Percentiles rank a stretch among this genome's conserved stretches.
phyloP scores from a whole-genome alignment of 495 filamentous ascomycete genomes.

The Hypomontagnella submonticulosa region DNA sequence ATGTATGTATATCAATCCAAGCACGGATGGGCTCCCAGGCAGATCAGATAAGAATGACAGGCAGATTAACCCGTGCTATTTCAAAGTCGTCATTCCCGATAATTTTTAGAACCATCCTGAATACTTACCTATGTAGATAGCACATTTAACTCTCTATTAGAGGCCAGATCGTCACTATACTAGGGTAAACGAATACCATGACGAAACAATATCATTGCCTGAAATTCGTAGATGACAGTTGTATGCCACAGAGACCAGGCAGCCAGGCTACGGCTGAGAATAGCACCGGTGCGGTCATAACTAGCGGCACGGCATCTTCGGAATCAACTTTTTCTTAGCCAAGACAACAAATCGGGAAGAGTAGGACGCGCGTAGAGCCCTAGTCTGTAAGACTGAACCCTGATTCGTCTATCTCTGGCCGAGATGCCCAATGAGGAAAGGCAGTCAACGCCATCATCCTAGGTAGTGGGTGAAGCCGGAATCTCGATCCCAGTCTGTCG shows the following conservation, averaged over 20 bases:
- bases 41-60: too few species aligned
- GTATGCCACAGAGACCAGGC: not conserved
- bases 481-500: conserved; percentile 43
- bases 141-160: too few species aligned
- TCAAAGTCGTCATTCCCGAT: not conserved
- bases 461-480: conserved; percentile 39
- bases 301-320: conserved; percentile 29
- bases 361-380: conserved; percentile 31
- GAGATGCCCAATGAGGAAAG: conserved; percentile 35
- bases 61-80: too few species aligned
- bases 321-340: conserved; percentile 31
- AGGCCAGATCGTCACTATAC: conserved; percentile 30
- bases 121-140: not conserved
- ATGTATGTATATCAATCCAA: too few species aligned
- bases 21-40: too few species aligned
- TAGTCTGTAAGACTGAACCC: conserved; percentile 8
- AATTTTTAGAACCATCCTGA: conserved; percentile 2
- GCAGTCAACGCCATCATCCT: conserved; percentile 15
- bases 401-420: conserved; percentile 28
- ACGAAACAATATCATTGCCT: conserved; percentile 37
- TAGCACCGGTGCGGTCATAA: conserved; percentile 9
- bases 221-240: conserved; percentile 15
- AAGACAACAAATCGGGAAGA: conserved; percentile 38
- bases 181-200: conserved; percentile 12
- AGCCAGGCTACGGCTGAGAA: conserved; percentile 30